These are phyloP conservation scores for Hapsidospora chrysogenum DNA, from an alignment of 495 filamentous ascomycete species.

Conservation along the genomic window DNA sequence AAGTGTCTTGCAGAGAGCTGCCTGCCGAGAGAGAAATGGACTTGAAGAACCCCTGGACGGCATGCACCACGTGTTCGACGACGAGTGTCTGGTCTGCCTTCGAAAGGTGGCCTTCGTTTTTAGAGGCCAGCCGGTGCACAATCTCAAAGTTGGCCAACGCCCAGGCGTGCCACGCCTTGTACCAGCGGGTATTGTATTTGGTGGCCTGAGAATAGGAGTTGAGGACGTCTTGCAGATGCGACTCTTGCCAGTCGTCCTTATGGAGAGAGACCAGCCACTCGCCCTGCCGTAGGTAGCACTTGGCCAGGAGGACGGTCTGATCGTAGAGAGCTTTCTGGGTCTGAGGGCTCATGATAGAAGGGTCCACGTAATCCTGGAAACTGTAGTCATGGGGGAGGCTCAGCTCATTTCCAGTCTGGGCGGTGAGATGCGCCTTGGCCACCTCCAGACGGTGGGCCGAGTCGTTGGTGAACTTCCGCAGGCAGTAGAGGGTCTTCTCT, in stretches of 20 bases:
- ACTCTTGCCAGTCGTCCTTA: slow-evolving; percentile 71
- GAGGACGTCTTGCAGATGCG: slow-evolving; percentile 61
- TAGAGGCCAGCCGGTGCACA: slow-evolving; percentile 57
- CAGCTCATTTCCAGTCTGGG: slow-evolving; percentile 34
- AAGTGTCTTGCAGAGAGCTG: slow-evolving; percentile 87
- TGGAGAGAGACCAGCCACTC: slow-evolving; percentile 82
- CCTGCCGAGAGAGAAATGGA: slow-evolving; percentile 83
- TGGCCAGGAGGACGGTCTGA: slow-evolving; percentile 66
- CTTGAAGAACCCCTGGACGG: slow-evolving; percentile 85
- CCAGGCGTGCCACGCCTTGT: slow-evolving; percentile 99
- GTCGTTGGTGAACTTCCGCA: slow-evolving; percentile 67
- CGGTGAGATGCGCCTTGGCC: slow-evolving; percentile 31
- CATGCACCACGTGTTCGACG: slow-evolving; percentile 80
- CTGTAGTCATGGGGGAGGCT: slow-evolving; percentile 33
- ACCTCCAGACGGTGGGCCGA: slow-evolving; percentile 58
- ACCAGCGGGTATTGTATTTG: slow-evolving; percentile 79
- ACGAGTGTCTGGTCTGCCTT: slow-evolving; percentile 45
- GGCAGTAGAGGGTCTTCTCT: slow-evolving; percentile 52
- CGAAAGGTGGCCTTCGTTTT: slow-evolving; percentile 39
- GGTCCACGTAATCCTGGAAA: slow-evolving; percentile 41
- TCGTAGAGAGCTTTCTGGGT: slow-evolving; percentile 33
- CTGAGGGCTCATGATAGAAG: slow-evolving; percentile 19
- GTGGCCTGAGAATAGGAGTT: slow-evolving; percentile 80
- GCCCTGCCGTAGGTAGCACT: slow-evolving; percentile 87
- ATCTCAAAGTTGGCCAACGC: slow-evolving; percentile 98